Evolutionary conservation across 371 early-diverging fungal genomes (phyloP), one percentile per base, ranked within the genome.

Genomic region (Actinomortierella wolfii): DNA sequence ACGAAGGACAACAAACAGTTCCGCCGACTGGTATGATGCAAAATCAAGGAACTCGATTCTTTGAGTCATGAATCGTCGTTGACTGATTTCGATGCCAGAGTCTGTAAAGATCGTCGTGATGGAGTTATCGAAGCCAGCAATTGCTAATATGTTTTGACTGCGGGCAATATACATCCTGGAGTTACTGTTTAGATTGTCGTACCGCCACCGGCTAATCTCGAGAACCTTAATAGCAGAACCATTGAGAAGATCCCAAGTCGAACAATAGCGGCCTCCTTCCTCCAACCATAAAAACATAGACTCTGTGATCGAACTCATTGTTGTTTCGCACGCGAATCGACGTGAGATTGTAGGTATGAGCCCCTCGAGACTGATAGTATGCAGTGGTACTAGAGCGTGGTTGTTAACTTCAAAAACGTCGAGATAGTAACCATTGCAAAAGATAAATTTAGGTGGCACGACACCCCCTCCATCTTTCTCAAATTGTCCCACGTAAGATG

Each of bases 281-380:
- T 74, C 74, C 3, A 74, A 57, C 74, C 74, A 74, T 67, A 74
- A 64, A 42, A 74, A 67, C 5, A 54, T 67, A 49, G 57, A 56
- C 57, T 54, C 64, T 42, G 64, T 57, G 47, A 74, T 59, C 11
- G 64, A 59, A 11, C 67, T 67, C 74, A 74, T 74, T 67, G 67
- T 74, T 61, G 67, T 60, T 54, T 67, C 67, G 64, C 67, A 67
- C 23, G 67, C 63, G 46, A 74, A 67, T 20, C 74, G 59, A 29
- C 67, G 46, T 3, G 74, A 74, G 13, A 67, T 63, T 14, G 74
- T 74, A 13, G 74, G 74, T 18, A 60, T 28, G 46, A 74, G 67
- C 13, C 64, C 67, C 17, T 59, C 45, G 14, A 67, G 53, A 0
- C 64, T 64, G 39, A 74, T 67, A 13, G 64, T 67, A 43, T 74